A percentile compares a stretch with the other conserved stretches of the same genome.
These are phyloP conservation scores for Lantana camara DNA, from an alignment of 257 asterid genomes.

Conservation along the genomic window DNA sequence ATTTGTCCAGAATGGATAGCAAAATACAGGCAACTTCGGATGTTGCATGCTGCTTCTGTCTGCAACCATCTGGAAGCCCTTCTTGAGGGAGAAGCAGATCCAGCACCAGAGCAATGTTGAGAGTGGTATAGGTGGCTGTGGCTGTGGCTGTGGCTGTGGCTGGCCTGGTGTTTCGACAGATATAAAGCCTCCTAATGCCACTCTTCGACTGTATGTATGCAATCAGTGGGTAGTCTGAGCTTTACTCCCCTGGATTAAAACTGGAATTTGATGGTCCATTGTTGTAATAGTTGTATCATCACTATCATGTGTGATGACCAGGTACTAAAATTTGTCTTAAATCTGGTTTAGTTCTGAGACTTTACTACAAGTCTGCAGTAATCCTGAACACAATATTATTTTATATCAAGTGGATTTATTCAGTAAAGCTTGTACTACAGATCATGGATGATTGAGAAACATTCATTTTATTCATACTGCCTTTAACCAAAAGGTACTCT, in stretches of 20 bases:
- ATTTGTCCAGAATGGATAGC: slow-evolving; percentile 62
- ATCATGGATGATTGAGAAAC: no score
- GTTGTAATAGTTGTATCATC: not conserved
- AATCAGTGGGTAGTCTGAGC: not conserved
- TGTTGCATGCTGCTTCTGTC: slow-evolving; percentile 74
- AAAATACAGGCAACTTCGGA: slow-evolving; percentile 85
- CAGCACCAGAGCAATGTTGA: slow-evolving; percentile 95
- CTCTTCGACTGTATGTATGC: slow-evolving; percentile 80
- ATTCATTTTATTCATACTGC: no score
- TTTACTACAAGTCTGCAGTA: no score
- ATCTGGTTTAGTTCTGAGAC: no score
- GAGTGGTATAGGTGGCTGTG: slow-evolving; percentile 83
- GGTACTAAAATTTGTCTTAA: not conserved
- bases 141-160: no score
- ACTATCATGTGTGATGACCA: not conserved
- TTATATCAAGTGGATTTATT: no score
- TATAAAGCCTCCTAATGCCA: slow-evolving; percentile 79
- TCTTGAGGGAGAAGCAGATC: slow-evolving; percentile 97
- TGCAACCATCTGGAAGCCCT: slow-evolving; percentile 90
- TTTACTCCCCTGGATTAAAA: not conserved
- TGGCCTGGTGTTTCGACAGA: slow-evolving; percentile 88
- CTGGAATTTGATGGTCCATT: not conserved
- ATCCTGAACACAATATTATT: no score
- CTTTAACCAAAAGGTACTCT: not conserved
- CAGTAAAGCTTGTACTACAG: no score